These are phyloP conservation scores for Epichloe amarillans DNA, from an alignment of 2,329 filamentous ascomycete species.

Conservation along the genomic window DNA sequence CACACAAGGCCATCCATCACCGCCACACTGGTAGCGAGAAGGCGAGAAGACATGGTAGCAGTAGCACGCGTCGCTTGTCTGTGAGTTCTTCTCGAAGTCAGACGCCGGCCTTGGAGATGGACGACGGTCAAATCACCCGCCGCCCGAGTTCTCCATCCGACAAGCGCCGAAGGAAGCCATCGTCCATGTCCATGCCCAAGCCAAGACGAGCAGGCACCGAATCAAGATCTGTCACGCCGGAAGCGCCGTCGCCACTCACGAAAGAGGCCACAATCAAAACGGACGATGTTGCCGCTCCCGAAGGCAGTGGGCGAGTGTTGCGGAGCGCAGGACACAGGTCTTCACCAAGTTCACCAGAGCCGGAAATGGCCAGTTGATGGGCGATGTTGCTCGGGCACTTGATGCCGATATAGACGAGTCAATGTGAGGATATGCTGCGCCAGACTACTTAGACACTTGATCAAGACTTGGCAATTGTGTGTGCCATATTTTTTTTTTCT, in stretches of 20 bases:
- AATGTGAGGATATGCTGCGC: background rate
- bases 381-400: background rate
- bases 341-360: background rate
- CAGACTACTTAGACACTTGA: too few relatives aligned
- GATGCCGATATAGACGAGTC: background rate
- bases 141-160: conserved; percentile 36
- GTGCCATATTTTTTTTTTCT: too few relatives aligned
- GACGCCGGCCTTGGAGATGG: conserved; percentile 34
- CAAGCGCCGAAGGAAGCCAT: conserved; percentile 36
- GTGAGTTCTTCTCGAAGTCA: conserved; percentile 36
- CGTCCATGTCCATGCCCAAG: conserved; percentile 25
- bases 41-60: conserved; percentile 36
- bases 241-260: conserved; percentile 39
- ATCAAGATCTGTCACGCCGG: conserved; percentile 40
- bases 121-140: conserved; percentile 27
- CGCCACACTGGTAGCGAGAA: conserved; percentile 30
- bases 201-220: conserved; percentile 32
- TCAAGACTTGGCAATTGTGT: too few relatives aligned
- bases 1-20: conserved; percentile 22
- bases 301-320: conserved; percentile 11
- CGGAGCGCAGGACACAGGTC: conserved; percentile 10
- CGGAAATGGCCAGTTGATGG: background rate
- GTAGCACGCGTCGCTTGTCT: conserved; percentile 39
- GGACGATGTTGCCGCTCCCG: conserved; percentile 11
- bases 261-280: conserved; percentile 27